Conservation (phyloP, 306 rosid species). For the Pterocarpus santalinus region DNA sequence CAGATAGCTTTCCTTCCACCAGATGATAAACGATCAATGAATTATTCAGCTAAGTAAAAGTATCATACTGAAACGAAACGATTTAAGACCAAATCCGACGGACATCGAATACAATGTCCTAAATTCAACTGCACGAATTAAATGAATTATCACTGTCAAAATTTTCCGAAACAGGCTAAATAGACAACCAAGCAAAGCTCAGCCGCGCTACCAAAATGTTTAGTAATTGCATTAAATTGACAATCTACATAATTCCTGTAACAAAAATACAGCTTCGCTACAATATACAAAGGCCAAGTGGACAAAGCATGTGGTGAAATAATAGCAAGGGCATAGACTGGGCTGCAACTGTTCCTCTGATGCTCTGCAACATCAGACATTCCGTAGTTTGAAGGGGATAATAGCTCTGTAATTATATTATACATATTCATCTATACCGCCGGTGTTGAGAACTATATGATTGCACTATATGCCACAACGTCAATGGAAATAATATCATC, state of each 20-base stretch:
- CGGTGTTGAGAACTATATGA: conserved; percentile 36
- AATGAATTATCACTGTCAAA: conserved; percentile 38
- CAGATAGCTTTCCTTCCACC: too few species aligned
- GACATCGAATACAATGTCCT: conserved; percentile 38
- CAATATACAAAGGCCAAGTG: conserved; percentile 55
- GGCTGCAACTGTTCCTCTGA: conserved; percentile 45
- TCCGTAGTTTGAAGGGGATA: conserved; percentile 40
- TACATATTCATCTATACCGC: conserved; percentile 49
- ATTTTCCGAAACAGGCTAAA: conserved; percentile 40
- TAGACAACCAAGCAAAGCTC: conserved; percentile 38
- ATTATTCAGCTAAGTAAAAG: too few species aligned
- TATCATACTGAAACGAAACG: not conserved
- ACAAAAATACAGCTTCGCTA: conserved; percentile 45
- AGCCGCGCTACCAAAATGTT: conserved; percentile 33
- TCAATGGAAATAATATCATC: conserved; percentile 35
- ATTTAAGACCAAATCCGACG: not conserved
- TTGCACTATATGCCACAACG: conserved; percentile 32
- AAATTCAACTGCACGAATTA: conserved; percentile 19
- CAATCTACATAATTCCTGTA: conserved; percentile 48
- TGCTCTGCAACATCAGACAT: conserved; percentile 48
- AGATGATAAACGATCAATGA: too few species aligned
- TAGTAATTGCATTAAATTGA: conserved; percentile 47
- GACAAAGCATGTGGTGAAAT: conserved; percentile 36
- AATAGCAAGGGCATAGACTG: conserved; percentile 42
- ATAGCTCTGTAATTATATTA: conserved; percentile 38